Percentiles rank a stretch among this genome's conserved stretches.
Conservation (phyloP, 2,329 filamentous ascomycete species). For the Aureobasidium vineae region DNA sequence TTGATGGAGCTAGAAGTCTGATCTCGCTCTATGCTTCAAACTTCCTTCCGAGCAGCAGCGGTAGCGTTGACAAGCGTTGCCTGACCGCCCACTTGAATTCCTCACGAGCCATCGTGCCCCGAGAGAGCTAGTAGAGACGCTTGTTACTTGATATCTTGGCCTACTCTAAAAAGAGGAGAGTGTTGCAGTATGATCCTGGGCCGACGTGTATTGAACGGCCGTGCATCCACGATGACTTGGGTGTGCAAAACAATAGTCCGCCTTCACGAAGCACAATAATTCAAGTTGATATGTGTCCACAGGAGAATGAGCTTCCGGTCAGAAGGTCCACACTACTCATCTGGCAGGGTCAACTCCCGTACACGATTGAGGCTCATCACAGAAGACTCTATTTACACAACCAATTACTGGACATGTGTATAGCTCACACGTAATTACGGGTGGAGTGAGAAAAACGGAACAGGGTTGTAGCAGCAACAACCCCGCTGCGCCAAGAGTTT, state of each 20-base stretch:
- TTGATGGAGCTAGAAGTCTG: neutral
- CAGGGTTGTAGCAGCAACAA: neutral
- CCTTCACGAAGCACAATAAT: neutral
- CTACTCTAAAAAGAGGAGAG: too few species aligned
- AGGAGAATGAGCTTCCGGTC: neutral
- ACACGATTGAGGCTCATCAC: neutral
- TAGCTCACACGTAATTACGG: too few species aligned
- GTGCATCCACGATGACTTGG: neutral
- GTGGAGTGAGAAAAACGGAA: neutral
- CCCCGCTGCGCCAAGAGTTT: neutral
- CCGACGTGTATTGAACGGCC: neutral
- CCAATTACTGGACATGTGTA: too few species aligned
- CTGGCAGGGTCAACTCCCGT: neutral
- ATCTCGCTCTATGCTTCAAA: neutral
- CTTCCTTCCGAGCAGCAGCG: neutral
- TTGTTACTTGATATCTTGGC: neutral
- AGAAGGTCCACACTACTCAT: neutral
- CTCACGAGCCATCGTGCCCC: neutral
- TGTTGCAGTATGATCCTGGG: neutral
- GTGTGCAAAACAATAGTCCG: slow-evolving; percentile 6
- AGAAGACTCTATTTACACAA: neutral
- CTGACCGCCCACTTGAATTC: neutral
- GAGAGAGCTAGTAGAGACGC: neutral
- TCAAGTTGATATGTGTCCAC: neutral
- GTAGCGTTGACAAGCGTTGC: neutral